Conservation (phyloP, 306 rosid genomes). For the Psophocarpus tetragonolobus region DNA sequence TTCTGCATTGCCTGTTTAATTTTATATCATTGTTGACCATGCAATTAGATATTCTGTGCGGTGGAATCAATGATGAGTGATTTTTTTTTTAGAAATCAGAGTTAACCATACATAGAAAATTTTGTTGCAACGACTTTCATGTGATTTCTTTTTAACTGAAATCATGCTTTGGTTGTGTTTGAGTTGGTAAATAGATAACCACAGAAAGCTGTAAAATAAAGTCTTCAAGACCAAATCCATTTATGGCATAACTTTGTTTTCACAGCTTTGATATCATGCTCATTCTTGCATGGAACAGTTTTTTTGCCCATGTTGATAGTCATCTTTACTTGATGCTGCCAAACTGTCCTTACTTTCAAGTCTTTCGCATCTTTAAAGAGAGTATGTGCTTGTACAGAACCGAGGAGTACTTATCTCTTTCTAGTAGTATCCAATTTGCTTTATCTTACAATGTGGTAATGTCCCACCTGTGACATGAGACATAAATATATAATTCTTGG, state of each 20-base stretch:
- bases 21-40: constrained; percentile 32
- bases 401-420: constrained; percentile 36
- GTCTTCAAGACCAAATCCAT: constrained; percentile 34
- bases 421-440: constrained; percentile 38
- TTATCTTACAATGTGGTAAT: constrained; percentile 35
- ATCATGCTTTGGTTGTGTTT: constrained; percentile 30
- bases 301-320: constrained; percentile 36
- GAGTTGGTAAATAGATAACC: background rate
- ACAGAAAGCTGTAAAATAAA: constrained; percentile 7
- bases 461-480: constrained; percentile 47
- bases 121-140: constrained; percentile 30
- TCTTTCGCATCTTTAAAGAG: constrained; percentile 42
- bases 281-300: constrained; percentile 37
- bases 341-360: constrained; percentile 42
- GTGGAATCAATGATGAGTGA: constrained; percentile 9
- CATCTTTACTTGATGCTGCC: constrained; percentile 49
- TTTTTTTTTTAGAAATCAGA: constrained; percentile 23
- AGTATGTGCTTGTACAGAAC: constrained; percentile 35
- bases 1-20: constrained; percentile 28
- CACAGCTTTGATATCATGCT: constrained; percentile 34
- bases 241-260: constrained; percentile 27
- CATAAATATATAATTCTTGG: constrained; percentile 39
- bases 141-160: constrained; percentile 26
- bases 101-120: constrained; percentile 28
- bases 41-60: constrained; percentile 22